Evolutionary conservation across 192 early-diverging fungal species (phyloP).

Genomic region (Podila horticola): DNA sequence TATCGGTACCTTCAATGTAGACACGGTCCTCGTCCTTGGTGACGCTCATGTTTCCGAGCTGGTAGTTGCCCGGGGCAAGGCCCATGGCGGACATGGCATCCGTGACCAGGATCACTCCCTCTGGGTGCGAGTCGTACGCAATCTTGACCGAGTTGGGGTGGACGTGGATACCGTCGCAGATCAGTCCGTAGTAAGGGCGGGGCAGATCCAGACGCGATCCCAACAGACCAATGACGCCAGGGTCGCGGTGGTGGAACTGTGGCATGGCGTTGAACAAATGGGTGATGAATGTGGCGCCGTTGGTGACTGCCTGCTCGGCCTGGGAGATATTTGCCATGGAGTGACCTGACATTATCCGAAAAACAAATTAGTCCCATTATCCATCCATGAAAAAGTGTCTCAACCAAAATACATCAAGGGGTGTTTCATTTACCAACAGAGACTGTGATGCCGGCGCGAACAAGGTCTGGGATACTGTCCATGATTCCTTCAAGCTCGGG

Average conservation of each 20-base stretch:
- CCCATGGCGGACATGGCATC: conserved; percentile 84
- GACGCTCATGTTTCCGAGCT: conserved; percentile 37
- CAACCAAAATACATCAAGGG: background rate
- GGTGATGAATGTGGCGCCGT: conserved; percentile 77
- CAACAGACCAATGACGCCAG: conserved; percentile 81
- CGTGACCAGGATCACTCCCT: conserved; percentile 81
- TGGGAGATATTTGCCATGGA: conserved; percentile 71
- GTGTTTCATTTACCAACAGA: conserved; percentile 40
- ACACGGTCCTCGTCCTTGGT: conserved; percentile 34
- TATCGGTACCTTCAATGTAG: conserved; percentile 18
- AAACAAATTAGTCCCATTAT: background rate
- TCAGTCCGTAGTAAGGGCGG: conserved; percentile 86
- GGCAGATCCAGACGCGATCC: conserved; percentile 60
- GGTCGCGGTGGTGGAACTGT: conserved; percentile 89
- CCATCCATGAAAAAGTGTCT: background rate
- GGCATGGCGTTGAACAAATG: conserved; percentile 92
- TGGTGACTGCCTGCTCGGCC: conserved; percentile 66
- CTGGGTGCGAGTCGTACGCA: conserved; percentile 82
- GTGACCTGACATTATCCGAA: conserved; percentile 55
- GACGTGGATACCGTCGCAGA: conserved; percentile 86
- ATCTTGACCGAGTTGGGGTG: conserved; percentile 85
- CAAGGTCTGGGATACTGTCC: conserved; percentile 71
- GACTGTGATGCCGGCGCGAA: conserved; percentile 72
- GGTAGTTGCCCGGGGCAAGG: conserved; percentile 64
- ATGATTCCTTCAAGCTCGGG: conserved; percentile 81